Evolutionary conservation across 176 grass and related monocot genomes (phyloP), one percentile per base, ranked within the genome.

Genomic region (Ensete ventricosum): DNA sequence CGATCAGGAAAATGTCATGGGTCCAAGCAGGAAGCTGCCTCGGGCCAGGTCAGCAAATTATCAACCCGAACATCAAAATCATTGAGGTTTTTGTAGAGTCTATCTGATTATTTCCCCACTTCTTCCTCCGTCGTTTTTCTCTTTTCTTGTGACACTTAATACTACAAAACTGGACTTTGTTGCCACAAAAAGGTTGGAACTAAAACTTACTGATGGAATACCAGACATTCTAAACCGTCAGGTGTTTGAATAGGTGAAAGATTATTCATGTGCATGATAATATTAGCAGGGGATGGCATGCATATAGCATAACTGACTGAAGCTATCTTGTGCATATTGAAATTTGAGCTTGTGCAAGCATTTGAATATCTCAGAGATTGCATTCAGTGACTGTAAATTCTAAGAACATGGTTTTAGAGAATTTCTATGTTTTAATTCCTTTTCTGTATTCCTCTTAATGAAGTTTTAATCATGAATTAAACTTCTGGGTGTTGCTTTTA

Each of bases 1-100:
- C 1, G 89, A 96, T 16, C 87, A 83, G 76, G 87, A 87, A 24
- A 87, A 82, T 57, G 83, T 43, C 34, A 43, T 43, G 34, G 34
- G 5, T 43, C 34, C 74, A 79, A 87, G 83, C 2, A 83, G 77
- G 14, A 81, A 84, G 20, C 82, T 70, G 20, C 50, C 73, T 62
- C 83, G 84, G 64, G 52, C 77, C 12, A 50, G 17, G 17, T 79
- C 67, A 71, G 79, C 67, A 11, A 85, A 91, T 1, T 87, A 78
- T 52, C 34, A 43, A 6, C 34, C 5, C 4, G 5, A 43, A 43
- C 34, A 43, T 43, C 34, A 43, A 43, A 54, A 72, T 20, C 21
- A 73, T 8, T 72, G 78, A 57, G 54, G 23, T 9, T 43, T 43
- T 43, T 43, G 34, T 43, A 14, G 67, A 14, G 67, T 14, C 5